A percentile compares a stretch with the other conserved stretches of the same genome.
Evolutionary conservation across 1,284 basidiomycete species (phyloP).

Genomic region (Puccinia horiana): DNA sequence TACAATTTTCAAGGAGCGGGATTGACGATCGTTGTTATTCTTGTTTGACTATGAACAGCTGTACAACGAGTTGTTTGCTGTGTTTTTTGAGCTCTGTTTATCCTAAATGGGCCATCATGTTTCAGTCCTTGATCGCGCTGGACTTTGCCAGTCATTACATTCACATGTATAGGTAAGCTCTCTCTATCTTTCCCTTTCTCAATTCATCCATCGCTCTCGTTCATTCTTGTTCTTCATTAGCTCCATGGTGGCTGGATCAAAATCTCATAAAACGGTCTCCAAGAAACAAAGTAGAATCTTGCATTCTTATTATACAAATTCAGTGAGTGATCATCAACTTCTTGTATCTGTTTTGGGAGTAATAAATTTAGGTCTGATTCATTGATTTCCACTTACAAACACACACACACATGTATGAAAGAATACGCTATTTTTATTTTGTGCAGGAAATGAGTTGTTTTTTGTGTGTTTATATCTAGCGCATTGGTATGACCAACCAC

Average conservation of each 20-base stretch:
- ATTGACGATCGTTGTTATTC: no score
- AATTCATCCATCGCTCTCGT: background rate
- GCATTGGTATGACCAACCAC: conserved; percentile 46
- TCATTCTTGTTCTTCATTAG: conserved; percentile 61
- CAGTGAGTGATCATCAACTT: conserved; percentile 4
- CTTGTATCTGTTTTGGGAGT: background rate
- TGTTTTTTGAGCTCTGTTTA: conserved; percentile 92
- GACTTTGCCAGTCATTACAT: conserved; percentile 99
- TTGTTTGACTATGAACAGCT: conserved; percentile 63
- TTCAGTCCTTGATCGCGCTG: conserved; percentile 93
- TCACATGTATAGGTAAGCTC: conserved; percentile 71
- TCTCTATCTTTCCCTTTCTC: background rate
- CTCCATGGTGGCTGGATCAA: conserved; percentile 86
- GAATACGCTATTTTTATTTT: conserved; percentile 82
- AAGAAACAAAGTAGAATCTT: conserved; percentile 48
- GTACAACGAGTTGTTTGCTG: conserved; percentile 90
- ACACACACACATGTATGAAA: background rate
- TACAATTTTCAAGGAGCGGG: no score
- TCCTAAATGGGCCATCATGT: conserved; percentile 75
- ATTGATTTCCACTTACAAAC: background rate
- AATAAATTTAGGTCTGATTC: background rate
- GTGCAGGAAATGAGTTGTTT: conserved; percentile 96
- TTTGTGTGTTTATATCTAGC: conserved; percentile 91
- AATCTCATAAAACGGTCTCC: conserved; percentile 62
- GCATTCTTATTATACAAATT: conserved; percentile 49